Base-by-base conservation (phyloP, 108 stramenopile genomes). In the Licmophora abbreviata region DNA sequence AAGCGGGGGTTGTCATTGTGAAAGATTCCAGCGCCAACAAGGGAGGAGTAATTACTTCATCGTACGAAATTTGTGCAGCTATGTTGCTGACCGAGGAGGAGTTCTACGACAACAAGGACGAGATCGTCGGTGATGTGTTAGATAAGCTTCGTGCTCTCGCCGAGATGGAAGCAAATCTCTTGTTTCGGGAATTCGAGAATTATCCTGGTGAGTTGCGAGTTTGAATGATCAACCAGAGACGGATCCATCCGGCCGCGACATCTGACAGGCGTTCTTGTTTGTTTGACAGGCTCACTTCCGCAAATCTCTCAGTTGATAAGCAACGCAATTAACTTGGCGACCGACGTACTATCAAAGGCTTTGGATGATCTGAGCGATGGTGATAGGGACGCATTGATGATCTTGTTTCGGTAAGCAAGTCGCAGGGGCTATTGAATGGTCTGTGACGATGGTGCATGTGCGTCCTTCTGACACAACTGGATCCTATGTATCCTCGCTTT, bases 1-100 rank as follows among this genome's bases (percentile, higher is more conserved):
- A 97, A 44, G 95, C 93, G 7, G 93, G 94, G 37, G 93, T 97
- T 23, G 49, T 80, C 7, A 95, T 99, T 71, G 93, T 99, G 38
- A 99, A 99, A 64, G 98, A 99, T 71, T 93, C 92, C 14, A 94
- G 93, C 47, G 98, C 98, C 20, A 99, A 99, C 77, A 99, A 99
- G 69, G 88, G 90, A 28, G 98, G 98, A 35, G 98, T 99, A 10
- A 95, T 99, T 50, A 95, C 93, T 44, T 91, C 88, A 28, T 92
- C 89, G 34, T 96, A 90, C 60, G 98, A 99, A 61, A 95, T 97
- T 44, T 79, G 81, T 56, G 80, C 95, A 17, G 93, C 96, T 40
- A 97, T 97, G 96, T 56, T 99, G 31, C 38, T 94, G 45, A 74
- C 67, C 37, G 88, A 95, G 52, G 77, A 90, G 27, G 93, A 95